Evolutionary conservation across 805 yeast species (phyloP).

Genomic region (Kluyveromyces dobzhanskii): DNA sequence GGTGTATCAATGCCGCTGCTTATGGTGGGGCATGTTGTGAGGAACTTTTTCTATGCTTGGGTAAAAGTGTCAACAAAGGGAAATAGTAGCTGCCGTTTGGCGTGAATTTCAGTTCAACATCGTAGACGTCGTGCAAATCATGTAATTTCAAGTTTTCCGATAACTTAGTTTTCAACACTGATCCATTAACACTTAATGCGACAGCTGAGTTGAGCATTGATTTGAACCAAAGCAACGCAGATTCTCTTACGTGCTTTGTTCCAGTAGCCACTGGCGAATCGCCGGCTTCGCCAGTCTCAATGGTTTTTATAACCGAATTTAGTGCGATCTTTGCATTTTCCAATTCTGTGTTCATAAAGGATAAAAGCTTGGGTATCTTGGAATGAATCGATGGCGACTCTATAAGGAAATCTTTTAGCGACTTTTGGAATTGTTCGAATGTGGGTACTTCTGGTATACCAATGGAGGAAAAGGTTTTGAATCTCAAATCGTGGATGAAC

Average conservation of each 20-base stretch:
- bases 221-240: constrained; percentile 27
- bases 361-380: constrained; percentile 12
- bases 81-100: constrained; percentile 14
- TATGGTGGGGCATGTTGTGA: no score
- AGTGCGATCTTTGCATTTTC: constrained; percentile 10
- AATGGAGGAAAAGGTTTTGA: constrained; percentile 73
- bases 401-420: constrained; percentile 16
- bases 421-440: constrained; percentile 26
- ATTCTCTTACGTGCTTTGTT: constrained; percentile 21
- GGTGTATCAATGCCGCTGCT: no score
- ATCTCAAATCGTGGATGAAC: constrained; percentile 45
- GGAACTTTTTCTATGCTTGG: no score
- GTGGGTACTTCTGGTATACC: constrained; percentile 67
- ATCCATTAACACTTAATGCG: constrained; percentile 11
- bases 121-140: constrained; percentile 4
- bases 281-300: constrained; percentile 14
- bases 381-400: constrained; percentile 13
- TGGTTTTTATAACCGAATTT: constrained; percentile 12
- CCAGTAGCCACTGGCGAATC: constrained; percentile 19
- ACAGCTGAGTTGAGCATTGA: constrained; percentile 14
- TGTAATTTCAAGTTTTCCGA: constrained; percentile 1
- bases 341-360: constrained; percentile 15
- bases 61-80: constrained; percentile 14
- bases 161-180: constrained; percentile 7
- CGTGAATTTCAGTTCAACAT: constrained; percentile 7